Base-by-base conservation (phyloP, 148 eudicot species). In the Camellia granthamiana region DNA sequence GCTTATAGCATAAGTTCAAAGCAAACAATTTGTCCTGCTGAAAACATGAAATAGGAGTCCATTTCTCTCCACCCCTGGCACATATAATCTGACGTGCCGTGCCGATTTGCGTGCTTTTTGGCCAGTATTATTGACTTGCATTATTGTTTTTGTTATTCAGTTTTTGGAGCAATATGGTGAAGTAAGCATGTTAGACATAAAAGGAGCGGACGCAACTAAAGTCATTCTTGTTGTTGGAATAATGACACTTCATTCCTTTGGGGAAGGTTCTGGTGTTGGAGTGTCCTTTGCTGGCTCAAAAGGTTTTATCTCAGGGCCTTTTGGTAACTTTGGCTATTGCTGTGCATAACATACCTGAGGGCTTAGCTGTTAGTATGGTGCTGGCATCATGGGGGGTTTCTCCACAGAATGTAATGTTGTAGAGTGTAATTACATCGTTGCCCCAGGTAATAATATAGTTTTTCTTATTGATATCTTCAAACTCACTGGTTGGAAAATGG, bases 331-430 rank as follows among this genome's bases (percentile, higher is more conserved):
- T 94, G 85, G 98, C 99, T 69, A 96, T 96, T 75, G 99, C 97
- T 76, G 99, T 96, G 67, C 98, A 96, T 85, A 96, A 96, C 82
- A 96, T 96, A 86, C 99, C 97, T 6, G 99, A 96, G 85, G 99
- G 99, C 75, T 87, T 96, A 85, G 99, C 99, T 85, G 99, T 96
- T 63, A 96, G 99, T 86, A 94, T 96, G 98, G 94, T 96, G 82
- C 92, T 96, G 78, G 87, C 98, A 56, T 92, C 98, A 72, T 91
- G 92, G 82, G 99, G 99, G 1, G 95, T 94, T 72, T 96, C 99
- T 77, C 99, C 99, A 60, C 95, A 89, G 74, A 96, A 94, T 21
- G 99, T 98, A 52, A 92, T 96, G 98, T 66, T 96, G 66, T 96
- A 97, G 97, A 96, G 99, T 84, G 86, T 96, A 75, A 90, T 96